Conservation (phyloP, 179 eudicot genomes). For the Spergularia azorica region DNA sequence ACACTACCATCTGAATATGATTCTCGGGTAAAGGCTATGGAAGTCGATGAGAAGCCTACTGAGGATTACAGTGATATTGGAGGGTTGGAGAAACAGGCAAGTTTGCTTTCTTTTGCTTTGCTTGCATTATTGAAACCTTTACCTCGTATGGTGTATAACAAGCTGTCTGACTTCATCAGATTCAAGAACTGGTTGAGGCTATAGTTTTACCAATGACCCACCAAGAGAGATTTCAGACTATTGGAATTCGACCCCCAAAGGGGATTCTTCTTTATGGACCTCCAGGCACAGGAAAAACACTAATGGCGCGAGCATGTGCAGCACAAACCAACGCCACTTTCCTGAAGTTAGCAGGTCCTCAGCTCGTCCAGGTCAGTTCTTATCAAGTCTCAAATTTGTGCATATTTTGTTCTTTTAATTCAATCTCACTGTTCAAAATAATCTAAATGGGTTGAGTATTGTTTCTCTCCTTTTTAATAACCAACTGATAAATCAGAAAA, state of each 20-base stretch:
- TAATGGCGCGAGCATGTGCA: constrained; percentile 99
- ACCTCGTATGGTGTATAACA: not conserved
- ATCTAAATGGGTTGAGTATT: not conserved
- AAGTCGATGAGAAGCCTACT: constrained; percentile 98
- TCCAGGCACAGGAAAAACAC: constrained; percentile 96
- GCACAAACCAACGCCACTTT: constrained; percentile 99
- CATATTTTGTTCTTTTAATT: not conserved
- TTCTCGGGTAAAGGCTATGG: constrained; percentile 98
- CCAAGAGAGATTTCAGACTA: constrained; percentile 81
- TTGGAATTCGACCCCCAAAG: constrained; percentile 92
- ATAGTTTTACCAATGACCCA: constrained; percentile 98
- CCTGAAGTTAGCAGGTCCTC: constrained; percentile 94
- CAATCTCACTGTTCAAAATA: not conserved
- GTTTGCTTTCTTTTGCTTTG: not conserved
- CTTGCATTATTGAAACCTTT: not conserved
- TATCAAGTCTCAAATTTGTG: not conserved
- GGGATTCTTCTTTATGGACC: constrained; percentile 97
- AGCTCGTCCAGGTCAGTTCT: constrained; percentile 85
- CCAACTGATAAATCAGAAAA: not conserved
- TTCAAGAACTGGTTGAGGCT: constrained; percentile 96
- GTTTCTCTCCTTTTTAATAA: not conserved
- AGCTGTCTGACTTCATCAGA: constrained; percentile 39
- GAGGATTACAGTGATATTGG: constrained; percentile 98
- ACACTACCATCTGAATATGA: constrained; percentile 96
- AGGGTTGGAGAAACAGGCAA: constrained; percentile 93